phyloP scores from a whole-genome alignment of 2,329 filamentous ascomycete genomes.

The Ambrosiella beaveri region DNA sequence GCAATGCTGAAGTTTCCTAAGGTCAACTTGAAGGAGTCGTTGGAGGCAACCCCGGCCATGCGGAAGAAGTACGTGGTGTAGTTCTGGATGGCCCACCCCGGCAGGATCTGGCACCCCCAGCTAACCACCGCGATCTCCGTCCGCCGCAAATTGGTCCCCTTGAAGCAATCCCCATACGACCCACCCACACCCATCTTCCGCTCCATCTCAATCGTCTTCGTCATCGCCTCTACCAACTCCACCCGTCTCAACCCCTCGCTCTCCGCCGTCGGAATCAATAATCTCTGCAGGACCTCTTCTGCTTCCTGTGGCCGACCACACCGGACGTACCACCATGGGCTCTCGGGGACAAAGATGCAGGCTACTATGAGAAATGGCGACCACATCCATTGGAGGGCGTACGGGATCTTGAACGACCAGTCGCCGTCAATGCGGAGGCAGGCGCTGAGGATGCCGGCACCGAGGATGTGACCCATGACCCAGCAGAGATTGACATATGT shows the following conservation, averaged over 20 bases:
- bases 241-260: slow-evolving; percentile 20
- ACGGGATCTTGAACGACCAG: slow-evolving; percentile 19
- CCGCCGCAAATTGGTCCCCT: slow-evolving; percentile 28
- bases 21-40: slow-evolving; percentile 24
- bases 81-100: slow-evolving; percentile 25
- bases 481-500: slow-evolving; percentile 29
- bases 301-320: slow-evolving; percentile 13
- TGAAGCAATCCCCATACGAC: slow-evolving; percentile 30
- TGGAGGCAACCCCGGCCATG: slow-evolving; percentile 24
- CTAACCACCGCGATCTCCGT: slow-evolving; percentile 27
- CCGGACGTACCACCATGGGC: slow-evolving; percentile 21
- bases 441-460: slow-evolving; percentile 24
- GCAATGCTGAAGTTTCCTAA: slow-evolving; percentile 27
- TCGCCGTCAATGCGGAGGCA: slow-evolving; percentile 17
- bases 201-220: slow-evolving; percentile 30
- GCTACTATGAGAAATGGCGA: slow-evolving; percentile 20
- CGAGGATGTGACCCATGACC: slow-evolving; percentile 27
- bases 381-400: slow-evolving; percentile 26
- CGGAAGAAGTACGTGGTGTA: slow-evolving; percentile 30
- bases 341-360: slow-evolving; percentile 22
- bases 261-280: slow-evolving; percentile 16
- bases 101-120: slow-evolving; percentile 26
- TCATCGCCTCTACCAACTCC: slow-evolving; percentile 23
- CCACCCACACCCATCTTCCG: slow-evolving; percentile 23
- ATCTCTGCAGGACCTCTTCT: slow-evolving; percentile 12